Base-by-base conservation (phyloP, 495 filamentous ascomycete species). In the Trichocladium antarcticum region DNA sequence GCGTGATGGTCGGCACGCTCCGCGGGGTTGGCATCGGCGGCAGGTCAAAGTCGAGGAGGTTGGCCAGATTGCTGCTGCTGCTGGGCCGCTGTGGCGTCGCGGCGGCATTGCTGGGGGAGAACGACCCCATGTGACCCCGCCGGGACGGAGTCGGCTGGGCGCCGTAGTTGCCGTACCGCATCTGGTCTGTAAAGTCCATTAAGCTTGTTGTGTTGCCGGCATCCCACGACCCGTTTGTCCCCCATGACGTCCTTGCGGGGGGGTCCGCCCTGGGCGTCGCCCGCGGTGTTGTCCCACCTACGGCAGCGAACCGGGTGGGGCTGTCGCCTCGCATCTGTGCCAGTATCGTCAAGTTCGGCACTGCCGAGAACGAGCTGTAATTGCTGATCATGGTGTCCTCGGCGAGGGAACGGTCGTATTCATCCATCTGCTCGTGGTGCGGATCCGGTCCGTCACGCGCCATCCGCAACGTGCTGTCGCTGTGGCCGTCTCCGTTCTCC, bases 11-110 rank as follows among this genome's bases (percentile, higher is more conserved):
- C 1, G 92, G 92, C 36, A 97, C 79, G 36, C 85, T 93, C 47
- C 90, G 83, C 15, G 92, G 92, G 1, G 92, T 97, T 3, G 89
- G 88, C 10, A 82, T 76, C 3, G 87, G 85, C 9, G 88, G 87
- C 14, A 96, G 83, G 54, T 96, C 89, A 60, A 96, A 95, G 62
- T 98, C 92, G 32, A 98, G 77, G 8, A 97, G 75, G 53, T 83
- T 83, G 28, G 71, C 65, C 41, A 64, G 55, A 47, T 49, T 53
- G 42, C 47, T 60, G 29, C 46, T 38, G 7, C 28, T 17, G 24
- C 22, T 22, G 35, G 17, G 8, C 10, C 66, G 62, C 16, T 67
- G 61, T 7, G 70, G 70, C 1, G 70, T 74, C 7, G 57, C 58
- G 12, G 57, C 48, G 15, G 59, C 45, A 0, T 42, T 27, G 9